Evolutionary conservation across 2,329 filamentous ascomycete genomes (phyloP).

Genomic region (Teratosphaeria pseudoeucalypti): DNA sequence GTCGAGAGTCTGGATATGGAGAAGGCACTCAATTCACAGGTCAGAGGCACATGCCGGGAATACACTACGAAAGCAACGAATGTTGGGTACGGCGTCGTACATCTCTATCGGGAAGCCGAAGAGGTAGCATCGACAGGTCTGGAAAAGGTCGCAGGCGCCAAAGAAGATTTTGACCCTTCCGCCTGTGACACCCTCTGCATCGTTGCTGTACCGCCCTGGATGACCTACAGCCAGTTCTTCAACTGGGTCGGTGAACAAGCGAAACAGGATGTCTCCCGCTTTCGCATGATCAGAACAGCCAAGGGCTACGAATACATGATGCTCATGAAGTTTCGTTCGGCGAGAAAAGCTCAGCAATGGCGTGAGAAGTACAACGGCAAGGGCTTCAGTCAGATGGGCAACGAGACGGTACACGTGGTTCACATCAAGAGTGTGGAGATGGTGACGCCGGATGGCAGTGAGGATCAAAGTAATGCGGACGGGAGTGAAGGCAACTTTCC

Average conservation of each 20-base stretch:
- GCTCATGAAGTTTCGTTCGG: slow-evolving; percentile 81
- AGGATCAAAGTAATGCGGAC: slow-evolving; percentile 39
- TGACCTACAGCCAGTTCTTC: slow-evolving; percentile 81
- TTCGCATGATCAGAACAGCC: slow-evolving; percentile 84
- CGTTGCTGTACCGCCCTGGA: slow-evolving; percentile 85
- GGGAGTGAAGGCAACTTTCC: slow-evolving; percentile 37
- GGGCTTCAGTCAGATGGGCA: slow-evolving; percentile 65
- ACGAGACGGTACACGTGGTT: slow-evolving; percentile 88
- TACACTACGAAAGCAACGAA: slow-evolving; percentile 74
- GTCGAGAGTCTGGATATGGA: slow-evolving; percentile 74
- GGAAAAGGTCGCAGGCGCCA: slow-evolving; percentile 9
- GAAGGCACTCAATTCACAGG: slow-evolving; percentile 18
- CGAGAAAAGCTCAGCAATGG: slow-evolving; percentile 66
- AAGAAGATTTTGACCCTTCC: slow-evolving; percentile 25
- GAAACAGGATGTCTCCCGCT: slow-evolving; percentile 78
- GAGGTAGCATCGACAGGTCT: slow-evolving; percentile 52
- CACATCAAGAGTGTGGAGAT: slow-evolving; percentile 90
- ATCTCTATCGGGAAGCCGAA: slow-evolving; percentile 78
- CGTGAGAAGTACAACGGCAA: slow-evolving; percentile 83
- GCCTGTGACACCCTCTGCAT: slow-evolving; percentile 86
- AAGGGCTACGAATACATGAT: slow-evolving; percentile 88
- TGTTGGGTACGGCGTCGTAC: slow-evolving; percentile 83
- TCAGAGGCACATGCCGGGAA: slow-evolving; percentile 52
- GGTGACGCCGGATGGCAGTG: slow-evolving; percentile 46
- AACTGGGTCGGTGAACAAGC: slow-evolving; percentile 87